Evolutionary conservation across 768 basidiomycete species (phyloP).

Genomic region (Rhodotorula babjevae): DNA sequence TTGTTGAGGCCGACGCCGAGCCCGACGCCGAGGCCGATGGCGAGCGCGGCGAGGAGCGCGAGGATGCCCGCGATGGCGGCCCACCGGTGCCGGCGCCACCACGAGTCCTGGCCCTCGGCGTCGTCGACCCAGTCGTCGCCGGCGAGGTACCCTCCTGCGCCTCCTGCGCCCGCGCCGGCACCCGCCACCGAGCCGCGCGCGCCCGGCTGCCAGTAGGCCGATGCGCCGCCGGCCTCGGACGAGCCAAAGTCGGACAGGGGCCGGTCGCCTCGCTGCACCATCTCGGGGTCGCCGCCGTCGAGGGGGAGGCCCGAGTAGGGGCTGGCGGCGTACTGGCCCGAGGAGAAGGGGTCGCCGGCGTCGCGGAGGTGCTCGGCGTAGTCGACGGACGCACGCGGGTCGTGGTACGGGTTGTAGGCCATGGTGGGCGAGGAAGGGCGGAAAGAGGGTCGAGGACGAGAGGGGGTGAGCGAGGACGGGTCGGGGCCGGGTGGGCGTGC

Average conservation of each 20-base stretch:
- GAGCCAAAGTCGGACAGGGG: background rate
- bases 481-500: background rate
- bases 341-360: background rate
- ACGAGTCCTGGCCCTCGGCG: background rate
- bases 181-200: conserved; percentile 1
- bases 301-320: conserved; percentile 16
- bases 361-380: conserved; percentile 1
- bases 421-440: background rate
- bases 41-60: conserved; percentile 13
- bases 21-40: conserved; percentile 25
- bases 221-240: background rate
- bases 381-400: background rate
- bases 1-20: conserved; percentile 27
- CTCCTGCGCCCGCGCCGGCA: conserved; percentile 9
- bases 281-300: conserved; percentile 7
- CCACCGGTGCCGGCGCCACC: background rate
- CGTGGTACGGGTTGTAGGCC: conserved; percentile 9
- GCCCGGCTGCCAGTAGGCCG: conserved; percentile 29
- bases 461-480: background rate
- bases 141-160: background rate
- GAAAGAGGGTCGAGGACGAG: background rate
- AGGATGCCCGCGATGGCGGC: conserved; percentile 13
- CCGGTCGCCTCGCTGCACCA: conserved; percentile 4
- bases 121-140: conserved; percentile 16
- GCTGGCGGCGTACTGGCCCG: background rate